phyloP scores from a whole-genome alignment of 1,139 yeast genomes.

The Hansenula sp. region DNA sequence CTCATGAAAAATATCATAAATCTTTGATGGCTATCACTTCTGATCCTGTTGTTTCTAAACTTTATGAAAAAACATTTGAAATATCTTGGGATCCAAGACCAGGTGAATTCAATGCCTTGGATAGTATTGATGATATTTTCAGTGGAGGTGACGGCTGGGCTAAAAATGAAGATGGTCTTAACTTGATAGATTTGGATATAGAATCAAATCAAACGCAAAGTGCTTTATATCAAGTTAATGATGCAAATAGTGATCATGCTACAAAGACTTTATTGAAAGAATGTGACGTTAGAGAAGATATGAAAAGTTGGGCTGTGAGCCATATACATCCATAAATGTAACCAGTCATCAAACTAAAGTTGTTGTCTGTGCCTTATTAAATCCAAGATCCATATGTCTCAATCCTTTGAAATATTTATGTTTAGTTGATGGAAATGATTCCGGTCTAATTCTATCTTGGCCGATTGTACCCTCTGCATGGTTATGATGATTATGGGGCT shows the following conservation, averaged over 20 bases:
- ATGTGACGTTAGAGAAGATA: slow-evolving; percentile 36
- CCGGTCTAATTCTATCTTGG: background rate
- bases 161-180: slow-evolving; percentile 39
- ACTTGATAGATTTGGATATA: slow-evolving; percentile 37
- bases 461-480: background rate
- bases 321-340: background rate
- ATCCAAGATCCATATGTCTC: background rate
- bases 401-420: background rate
- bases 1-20: slow-evolving; percentile 6
- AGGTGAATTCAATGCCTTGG: slow-evolving; percentile 69
- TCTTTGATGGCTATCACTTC: slow-evolving; percentile 25
- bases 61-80: slow-evolving; percentile 62
- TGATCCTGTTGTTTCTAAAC: slow-evolving; percentile 49
- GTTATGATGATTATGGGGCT: no score
- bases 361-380: background rate
- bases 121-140: slow-evolving; percentile 72
- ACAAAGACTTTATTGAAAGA: slow-evolving; percentile 38
- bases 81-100: slow-evolving; percentile 79
- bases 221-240: background rate
- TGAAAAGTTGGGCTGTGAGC: slow-evolving; percentile 38
- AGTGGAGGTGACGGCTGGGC: slow-evolving; percentile 73
- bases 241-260: background rate
- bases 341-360: background rate
- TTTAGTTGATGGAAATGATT: background rate
- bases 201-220: background rate